Base-by-base conservation (phyloP, 2,329 filamentous ascomycete genomes). In the Cordyceps militaris region DNA sequence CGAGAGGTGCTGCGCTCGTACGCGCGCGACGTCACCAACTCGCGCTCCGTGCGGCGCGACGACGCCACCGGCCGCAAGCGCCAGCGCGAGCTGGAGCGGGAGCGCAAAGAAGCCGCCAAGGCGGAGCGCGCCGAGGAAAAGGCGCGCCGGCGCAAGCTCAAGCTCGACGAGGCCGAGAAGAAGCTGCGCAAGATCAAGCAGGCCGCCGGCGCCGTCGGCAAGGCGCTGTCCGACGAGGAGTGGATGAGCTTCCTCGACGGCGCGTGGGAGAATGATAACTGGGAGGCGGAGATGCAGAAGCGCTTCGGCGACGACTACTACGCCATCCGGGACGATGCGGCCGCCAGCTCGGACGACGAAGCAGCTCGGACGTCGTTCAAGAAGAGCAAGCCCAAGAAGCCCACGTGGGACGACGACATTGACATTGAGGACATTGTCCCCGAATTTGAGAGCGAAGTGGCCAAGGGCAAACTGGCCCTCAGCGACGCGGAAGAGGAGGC, bases 241-340 rank as follows among this genome's bases (percentile, higher is more conserved):
- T 96, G 91, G 89, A 79, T 87, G 59, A 83, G 84, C 61, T 86
- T 99, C 65, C 79, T 99, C 21, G 89, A 97, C 59, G 89, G 87
- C 19, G 88, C 88, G 19, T 99, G 90, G 85, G 89, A 96, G 61
- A 86, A 96, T 67, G 85, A 89, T 56, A 82, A 86, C 66, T 99
- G 93, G 92, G 92, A 97, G 67, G 76, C 85, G 61, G 89, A 94
- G 73, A 97, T 99, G 91, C 81, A 81, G 66, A 88, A 86, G 70
- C 82, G 86, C 16, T 99, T 99, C 66, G 91, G 89, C 56, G 90
- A 97, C 14, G 82, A 88, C 10, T 99, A 99, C 75, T 99, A 99
- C 66, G 88, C 85, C 10, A 81, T 87, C 51, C 85, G 89, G 13
- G 79, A 75, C 62, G 87, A 81, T 36, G 82, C 87, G 24, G 77